Conservation (phyloP, 768 basidiomycete genomes). For the Podaxis sp. region DNA sequence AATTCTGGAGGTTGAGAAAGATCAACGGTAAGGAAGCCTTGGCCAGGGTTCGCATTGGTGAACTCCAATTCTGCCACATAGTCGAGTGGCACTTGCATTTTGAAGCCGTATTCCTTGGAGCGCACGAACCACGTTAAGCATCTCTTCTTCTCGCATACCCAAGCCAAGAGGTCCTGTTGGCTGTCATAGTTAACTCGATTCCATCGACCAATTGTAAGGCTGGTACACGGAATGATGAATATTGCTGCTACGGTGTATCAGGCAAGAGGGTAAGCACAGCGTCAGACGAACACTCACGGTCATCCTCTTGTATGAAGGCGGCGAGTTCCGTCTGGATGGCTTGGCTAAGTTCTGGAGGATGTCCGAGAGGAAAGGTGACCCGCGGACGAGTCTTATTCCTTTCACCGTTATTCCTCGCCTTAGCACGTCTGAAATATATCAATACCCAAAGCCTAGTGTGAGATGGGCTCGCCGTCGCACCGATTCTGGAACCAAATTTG, state of each 20-base stretch:
- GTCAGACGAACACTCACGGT: constrained; percentile 48
- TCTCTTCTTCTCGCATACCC: constrained; percentile 64
- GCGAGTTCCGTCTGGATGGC: constrained; percentile 61
- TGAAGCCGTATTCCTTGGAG: constrained; percentile 71
- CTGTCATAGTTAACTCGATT: constrained; percentile 59
- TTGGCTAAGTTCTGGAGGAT: constrained; percentile 49
- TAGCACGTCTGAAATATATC: constrained; percentile 59
- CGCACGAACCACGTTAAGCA: constrained; percentile 80
- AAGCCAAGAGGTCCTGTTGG: constrained; percentile 71
- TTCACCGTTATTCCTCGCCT: constrained; percentile 68
- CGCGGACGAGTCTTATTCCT: constrained; percentile 33
- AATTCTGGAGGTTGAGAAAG: constrained; percentile 69
- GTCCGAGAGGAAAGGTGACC: constrained; percentile 35
- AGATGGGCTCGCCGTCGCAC: constrained; percentile 32
- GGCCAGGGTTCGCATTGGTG: constrained; percentile 49
- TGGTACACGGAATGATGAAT: constrained; percentile 72
- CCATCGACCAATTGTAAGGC: constrained; percentile 78
- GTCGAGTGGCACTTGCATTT: constrained; percentile 80
- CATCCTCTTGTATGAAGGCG: constrained; percentile 70
- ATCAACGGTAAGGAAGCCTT: constrained; percentile 60
- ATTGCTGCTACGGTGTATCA: constrained; percentile 46
- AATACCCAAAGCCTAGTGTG: constrained; percentile 2
- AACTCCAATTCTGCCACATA: constrained; percentile 59
- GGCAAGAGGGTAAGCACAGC: not conserved
- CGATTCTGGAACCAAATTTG: constrained; percentile 92